These are phyloP conservation scores for Dioszegia hungarica DNA, from an alignment of 768 basidiomycete species.

Conservation along the genomic window DNA sequence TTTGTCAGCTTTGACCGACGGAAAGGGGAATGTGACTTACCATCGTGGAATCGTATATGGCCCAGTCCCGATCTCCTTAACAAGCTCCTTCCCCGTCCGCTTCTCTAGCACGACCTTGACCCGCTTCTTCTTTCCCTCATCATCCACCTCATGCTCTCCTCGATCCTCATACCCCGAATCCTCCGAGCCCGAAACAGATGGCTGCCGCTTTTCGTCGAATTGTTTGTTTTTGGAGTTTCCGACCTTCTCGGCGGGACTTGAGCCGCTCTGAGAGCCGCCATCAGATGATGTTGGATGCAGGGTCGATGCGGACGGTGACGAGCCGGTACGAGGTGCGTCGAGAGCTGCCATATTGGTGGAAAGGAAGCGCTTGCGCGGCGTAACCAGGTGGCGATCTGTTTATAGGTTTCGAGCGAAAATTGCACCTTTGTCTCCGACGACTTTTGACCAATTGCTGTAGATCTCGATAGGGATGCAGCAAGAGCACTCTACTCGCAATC, in stretches of 20 bases:
- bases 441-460: too few species aligned
- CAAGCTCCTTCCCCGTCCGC: slow-evolving; percentile 32
- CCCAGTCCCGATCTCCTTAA: slow-evolving; percentile 28
- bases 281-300: slow-evolving; percentile 2
- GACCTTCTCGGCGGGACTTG: not conserved
- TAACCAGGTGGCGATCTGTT: not conserved
- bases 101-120: slow-evolving; percentile 38
- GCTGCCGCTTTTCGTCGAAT: not conserved
- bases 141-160: slow-evolving; percentile 32
- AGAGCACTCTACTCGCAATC: too few species aligned
- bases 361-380: not conserved
- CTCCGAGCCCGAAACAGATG: not conserved
- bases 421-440: too few species aligned
- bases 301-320: not conserved
- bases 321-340: not conserved
- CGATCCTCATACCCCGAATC: slow-evolving; percentile 23
- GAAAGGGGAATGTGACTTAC: slow-evolving; percentile 13
- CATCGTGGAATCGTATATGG: slow-evolving; percentile 40
- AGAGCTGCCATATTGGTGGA: not conserved
- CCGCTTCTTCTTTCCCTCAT: slow-evolving; percentile 28
- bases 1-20: not conserved
- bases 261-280: not conserved
- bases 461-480: too few species aligned
- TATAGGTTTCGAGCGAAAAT: too few species aligned
- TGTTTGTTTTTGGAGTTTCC: not conserved